Evolutionary conservation across 2,329 filamentous ascomycete species (phyloP), one percentile per base, ranked within the genome.

Genomic region (Epichloe gansuensis): DNA sequence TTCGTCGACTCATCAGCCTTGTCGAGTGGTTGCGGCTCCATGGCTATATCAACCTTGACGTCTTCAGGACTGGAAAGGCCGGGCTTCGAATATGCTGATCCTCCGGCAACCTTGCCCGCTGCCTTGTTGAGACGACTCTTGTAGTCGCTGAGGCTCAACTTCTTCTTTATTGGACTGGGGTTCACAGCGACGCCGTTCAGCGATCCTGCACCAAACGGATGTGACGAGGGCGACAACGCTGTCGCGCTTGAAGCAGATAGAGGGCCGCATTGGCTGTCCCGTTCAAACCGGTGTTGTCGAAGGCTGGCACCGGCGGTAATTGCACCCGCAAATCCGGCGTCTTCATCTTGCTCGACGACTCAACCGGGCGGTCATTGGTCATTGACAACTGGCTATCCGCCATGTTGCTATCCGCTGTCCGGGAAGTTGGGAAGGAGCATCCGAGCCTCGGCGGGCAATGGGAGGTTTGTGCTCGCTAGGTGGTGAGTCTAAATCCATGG

Each of bases 91-190:
- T 65, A 46, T 15, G 62, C 56, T 38, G 58, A 57, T 2, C 62
- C 63, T 3, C 61, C 60, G 3, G 60, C 53, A 9, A 63, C 58
- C 51, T 71, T 60, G 62, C 59, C 73, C 3, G 74, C 73, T 3
- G 73, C 74, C 61, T 80, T 82, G 60, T 75, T 77, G 68, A 75
- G 72, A 49, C 77, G 71, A 57, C 76, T 79, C 63, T 79, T 81
- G 60, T 85, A 85, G 60, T 85, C 82, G 60, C 80, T 84, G 2
- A 85, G 64, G 56, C 79, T 84, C 39, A 85, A 67, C 64, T 84
- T 85, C 72, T 85, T 85, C 67, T 83, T 83, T 35, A 81, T 69
- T 2, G 82, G 81, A 56, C 79, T 83, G 3, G 79, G 78, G 23
- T 74, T 72, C 9, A 71, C 71, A 5, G 63, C 64, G 8, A 69